These are phyloP conservation scores for Tolypocladium amazonense DNA, from an alignment of 2,329 filamentous ascomycete genomes.

Conservation along the genomic window DNA sequence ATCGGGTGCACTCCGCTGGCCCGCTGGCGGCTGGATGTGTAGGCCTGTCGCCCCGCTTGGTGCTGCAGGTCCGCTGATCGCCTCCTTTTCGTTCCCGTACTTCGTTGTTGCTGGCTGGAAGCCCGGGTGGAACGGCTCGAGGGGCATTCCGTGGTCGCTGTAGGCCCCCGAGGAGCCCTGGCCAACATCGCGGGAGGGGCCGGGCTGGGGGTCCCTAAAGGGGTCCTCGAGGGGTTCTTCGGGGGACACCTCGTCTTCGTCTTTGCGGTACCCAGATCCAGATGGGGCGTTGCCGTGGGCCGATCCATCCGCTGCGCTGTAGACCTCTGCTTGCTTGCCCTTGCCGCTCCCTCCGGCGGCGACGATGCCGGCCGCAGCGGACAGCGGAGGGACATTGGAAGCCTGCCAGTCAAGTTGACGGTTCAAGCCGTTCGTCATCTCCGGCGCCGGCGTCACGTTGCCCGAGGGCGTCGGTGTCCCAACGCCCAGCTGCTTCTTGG, in stretches of 20 bases:
- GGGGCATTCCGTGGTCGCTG: constrained; percentile 13
- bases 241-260: constrained; percentile 8
- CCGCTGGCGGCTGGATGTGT: constrained; percentile 5
- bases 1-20: constrained; percentile 13
- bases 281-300: constrained; percentile 9
- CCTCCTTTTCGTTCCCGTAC: background rate
- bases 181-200: background rate
- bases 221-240: constrained; percentile 23
- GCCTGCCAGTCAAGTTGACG: constrained; percentile 8
- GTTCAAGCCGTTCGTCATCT: constrained; percentile 18
- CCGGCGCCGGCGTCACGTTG: constrained; percentile 15
- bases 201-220: constrained; percentile 18
- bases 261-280: constrained; percentile 13
- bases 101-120: constrained; percentile 10
- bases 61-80: constrained; percentile 6
- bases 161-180: constrained; percentile 8
- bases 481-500: constrained; percentile 42
- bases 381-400: background rate
- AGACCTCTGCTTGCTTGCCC: constrained; percentile 22
- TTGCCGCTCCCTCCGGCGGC: constrained; percentile 16
- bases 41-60: constrained; percentile 2
- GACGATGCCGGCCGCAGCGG: background rate
- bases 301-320: constrained; percentile 13
- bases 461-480: constrained; percentile 13
- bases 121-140: constrained; percentile 29